Evolutionary conservation across 106 monocot species (phyloP), one percentile per base, ranked within the genome.

Genomic region (Apostasia ramifera): DNA sequence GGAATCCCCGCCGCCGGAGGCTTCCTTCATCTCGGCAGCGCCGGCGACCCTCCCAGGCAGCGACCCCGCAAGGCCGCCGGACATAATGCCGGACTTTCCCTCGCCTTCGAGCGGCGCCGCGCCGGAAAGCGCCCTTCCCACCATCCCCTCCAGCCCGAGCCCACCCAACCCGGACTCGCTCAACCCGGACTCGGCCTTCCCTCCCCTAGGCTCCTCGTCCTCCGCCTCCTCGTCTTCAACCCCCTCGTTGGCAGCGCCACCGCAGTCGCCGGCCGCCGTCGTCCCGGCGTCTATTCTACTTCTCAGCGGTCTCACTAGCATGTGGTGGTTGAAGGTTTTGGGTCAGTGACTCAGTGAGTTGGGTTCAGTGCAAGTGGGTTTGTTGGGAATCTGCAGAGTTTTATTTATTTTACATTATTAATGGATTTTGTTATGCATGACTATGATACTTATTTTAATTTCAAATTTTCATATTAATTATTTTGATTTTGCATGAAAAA

Each of bases 101-200:
- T 67, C 84, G 1, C 74, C 83, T 8, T 42, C 55, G 38, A 44
- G 45, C 55, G 57, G 3, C n/a, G 37, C 55, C 0, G 73, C 76
- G 1, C 60, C 79, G 40, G 61, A 62, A 1, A 47, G 58, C 51
- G 40, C 55, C 40, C 37, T 83, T 10, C 80, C 87, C 9, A 87
- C 75, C 51, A 83, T 83, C 47, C 80, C 83, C 0, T 77, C 87
- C 1, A 87, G 69, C 64, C 87, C 63, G 44, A 83, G 80, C 74
- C 83, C 83, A 5, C 83, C 83, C 3, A 75, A 83, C 67, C 87
- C 87, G 5, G 87, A 87, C 63, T 46, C 49, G 1, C 14, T 77
- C 8, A 55, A 66, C 47, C 83, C 83, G 15, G 56, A 81, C 50
- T 80, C 74, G 1, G 74, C 70, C 11, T n/a, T 71, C 43, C 55